Evolutionary conservation across 768 basidiomycete genomes (phyloP).

Genomic region (Lactifluus subvellereus): DNA sequence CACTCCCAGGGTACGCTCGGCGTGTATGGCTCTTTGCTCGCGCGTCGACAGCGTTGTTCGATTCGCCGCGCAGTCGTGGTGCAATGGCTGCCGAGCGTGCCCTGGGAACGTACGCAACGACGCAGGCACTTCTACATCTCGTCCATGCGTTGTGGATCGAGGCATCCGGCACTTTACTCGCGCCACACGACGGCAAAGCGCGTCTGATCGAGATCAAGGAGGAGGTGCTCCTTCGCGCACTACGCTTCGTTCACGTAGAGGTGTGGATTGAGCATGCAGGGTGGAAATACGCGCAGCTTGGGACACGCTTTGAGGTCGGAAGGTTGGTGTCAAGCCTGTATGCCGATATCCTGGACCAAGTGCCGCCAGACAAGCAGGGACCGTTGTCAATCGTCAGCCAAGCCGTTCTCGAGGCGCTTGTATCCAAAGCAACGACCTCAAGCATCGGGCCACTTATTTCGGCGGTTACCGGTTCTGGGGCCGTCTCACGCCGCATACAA

Average conservation of each 20-base stretch:
- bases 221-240: constrained; percentile 74
- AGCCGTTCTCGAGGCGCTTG: constrained; percentile 60
- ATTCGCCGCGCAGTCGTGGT: constrained; percentile 60
- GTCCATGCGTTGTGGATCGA: constrained; percentile 72
- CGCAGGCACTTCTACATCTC: constrained; percentile 69
- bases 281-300: constrained; percentile 82
- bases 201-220: constrained; percentile 71
- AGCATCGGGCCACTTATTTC: constrained; percentile 78
- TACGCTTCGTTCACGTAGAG: constrained; percentile 74
- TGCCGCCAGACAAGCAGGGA: constrained; percentile 49
- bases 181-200: constrained; percentile 48
- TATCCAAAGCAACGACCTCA: constrained; percentile 70
- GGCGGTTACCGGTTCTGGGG: constrained; percentile 55
- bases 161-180: constrained; percentile 49
- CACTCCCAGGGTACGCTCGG: constrained; percentile 67
- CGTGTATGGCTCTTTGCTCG: constrained; percentile 87
- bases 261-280: constrained; percentile 82
- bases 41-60: constrained; percentile 71
- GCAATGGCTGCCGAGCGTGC: constrained; percentile 60
- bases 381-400: constrained; percentile 59
- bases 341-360: constrained; percentile 56
- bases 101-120: constrained; percentile 76
- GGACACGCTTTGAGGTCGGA: constrained; percentile 81
- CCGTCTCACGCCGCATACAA: constrained; percentile 55
- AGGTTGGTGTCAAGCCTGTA: constrained; percentile 62